phyloP scores from a whole-genome alignment of 2,329 filamentous ascomycete species.

The Penicillium sp. region DNA sequence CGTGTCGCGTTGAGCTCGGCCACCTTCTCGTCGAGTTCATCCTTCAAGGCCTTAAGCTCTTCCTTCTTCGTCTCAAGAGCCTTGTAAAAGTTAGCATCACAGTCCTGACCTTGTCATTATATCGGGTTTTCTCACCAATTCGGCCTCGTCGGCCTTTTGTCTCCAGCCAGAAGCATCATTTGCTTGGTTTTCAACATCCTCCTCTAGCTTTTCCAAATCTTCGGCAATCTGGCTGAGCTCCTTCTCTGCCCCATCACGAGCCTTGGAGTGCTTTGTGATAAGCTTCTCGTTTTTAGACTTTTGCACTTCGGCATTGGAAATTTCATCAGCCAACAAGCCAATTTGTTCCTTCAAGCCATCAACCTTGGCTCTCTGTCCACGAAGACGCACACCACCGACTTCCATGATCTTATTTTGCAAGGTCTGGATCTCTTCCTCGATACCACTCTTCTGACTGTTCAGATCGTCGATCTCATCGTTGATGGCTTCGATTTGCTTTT shows the following conservation, averaged over 20 bases:
- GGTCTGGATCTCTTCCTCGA: slow-evolving; percentile 89
- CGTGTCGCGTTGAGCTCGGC: slow-evolving; percentile 84
- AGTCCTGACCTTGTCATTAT: no score
- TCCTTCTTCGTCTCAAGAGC: slow-evolving; percentile 75
- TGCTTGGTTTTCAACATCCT: slow-evolving; percentile 75
- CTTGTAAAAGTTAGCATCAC: slow-evolving; percentile 36
- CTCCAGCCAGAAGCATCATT: slow-evolving; percentile 72
- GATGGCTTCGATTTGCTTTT: slow-evolving; percentile 74
- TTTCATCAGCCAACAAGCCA: slow-evolving; percentile 73
- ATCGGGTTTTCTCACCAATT: slow-evolving; percentile 52
- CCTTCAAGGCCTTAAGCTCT: slow-evolving; percentile 76
- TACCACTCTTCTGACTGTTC: slow-evolving; percentile 78
- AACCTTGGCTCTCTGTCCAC: slow-evolving; percentile 86
- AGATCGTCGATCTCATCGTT: slow-evolving; percentile 78
- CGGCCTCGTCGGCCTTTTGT: slow-evolving; percentile 75
- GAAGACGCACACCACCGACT: slow-evolving; percentile 88
- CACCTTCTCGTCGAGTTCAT: slow-evolving; percentile 82
- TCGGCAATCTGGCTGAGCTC: slow-evolving; percentile 71
- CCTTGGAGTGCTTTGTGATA: slow-evolving; percentile 80
- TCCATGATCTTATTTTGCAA: slow-evolving; percentile 98
- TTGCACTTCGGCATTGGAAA: slow-evolving; percentile 81
- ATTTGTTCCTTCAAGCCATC: slow-evolving; percentile 87
- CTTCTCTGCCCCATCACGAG: slow-evolving; percentile 72
- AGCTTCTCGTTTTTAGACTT: slow-evolving; percentile 95
- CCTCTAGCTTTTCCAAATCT: slow-evolving; percentile 76